A percentile compares a stretch with the other conserved stretches of the same genome.
Conservation (phyloP, 2,329 filamentous ascomycete species). For the Chrysoporthe puriensis region DNA sequence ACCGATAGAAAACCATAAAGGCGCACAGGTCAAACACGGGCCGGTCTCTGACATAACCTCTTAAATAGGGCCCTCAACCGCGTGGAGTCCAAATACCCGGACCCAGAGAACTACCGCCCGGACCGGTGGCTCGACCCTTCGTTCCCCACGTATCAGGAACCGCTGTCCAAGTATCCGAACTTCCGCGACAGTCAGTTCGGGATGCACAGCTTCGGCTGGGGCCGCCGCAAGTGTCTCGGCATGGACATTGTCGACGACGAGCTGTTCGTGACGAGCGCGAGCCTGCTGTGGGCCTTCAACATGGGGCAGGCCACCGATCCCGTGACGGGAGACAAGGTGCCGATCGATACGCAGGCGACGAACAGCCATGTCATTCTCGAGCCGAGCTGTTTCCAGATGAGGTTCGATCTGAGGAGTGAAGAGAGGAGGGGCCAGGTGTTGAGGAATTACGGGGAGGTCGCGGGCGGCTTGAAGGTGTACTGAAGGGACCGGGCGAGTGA, state of each 20-base stretch:
- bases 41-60: background rate
- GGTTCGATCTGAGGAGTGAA: constrained; percentile 47
- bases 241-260: constrained; percentile 66
- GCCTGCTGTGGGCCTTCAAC: constrained; percentile 54
- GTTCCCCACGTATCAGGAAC: constrained; percentile 68
- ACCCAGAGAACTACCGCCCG: constrained; percentile 65
- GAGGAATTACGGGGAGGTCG: constrained; percentile 41
- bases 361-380: constrained; percentile 59
- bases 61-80: constrained; percentile 58
- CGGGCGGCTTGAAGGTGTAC: constrained; percentile 37
- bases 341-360: constrained; percentile 53
- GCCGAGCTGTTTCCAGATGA: constrained; percentile 50
- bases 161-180: constrained; percentile 64
- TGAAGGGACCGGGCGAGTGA: background rate
- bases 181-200: constrained; percentile 57
- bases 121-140: constrained; percentile 65
- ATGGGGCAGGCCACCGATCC: constrained; percentile 46
- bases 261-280: constrained; percentile 54
- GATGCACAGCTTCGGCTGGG: constrained; percentile 69
- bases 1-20: background rate
- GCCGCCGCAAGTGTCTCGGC: constrained; percentile 64
- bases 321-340: constrained; percentile 45
- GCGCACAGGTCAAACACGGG: constrained; percentile 6
- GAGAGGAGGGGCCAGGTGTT: constrained; percentile 44
- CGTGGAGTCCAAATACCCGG: constrained; percentile 61